Conservation (phyloP, 345 rosid genomes). For the Acer campestre region DNA sequence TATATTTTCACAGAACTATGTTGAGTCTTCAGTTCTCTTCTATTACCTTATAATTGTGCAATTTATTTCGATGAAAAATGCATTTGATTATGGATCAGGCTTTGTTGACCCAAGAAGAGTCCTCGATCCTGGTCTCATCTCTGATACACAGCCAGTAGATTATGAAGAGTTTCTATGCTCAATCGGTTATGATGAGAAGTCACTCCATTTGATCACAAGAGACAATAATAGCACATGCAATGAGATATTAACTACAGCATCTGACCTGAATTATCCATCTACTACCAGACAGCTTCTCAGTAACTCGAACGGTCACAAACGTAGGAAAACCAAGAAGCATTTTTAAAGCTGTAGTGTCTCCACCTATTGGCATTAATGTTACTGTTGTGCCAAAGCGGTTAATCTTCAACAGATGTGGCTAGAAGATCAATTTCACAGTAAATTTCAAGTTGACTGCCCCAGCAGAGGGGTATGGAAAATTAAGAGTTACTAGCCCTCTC, state of each 20-base stretch:
- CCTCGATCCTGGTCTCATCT: slow-evolving; percentile 29
- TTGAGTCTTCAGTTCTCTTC: not conserved
- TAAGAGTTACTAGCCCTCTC: slow-evolving; percentile 44
- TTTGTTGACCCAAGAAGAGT: slow-evolving; percentile 46
- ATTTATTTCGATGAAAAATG: slow-evolving; percentile 27
- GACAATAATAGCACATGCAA: slow-evolving; percentile 42
- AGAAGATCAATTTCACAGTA: slow-evolving; percentile 48
- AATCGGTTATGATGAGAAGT: slow-evolving; percentile 46
- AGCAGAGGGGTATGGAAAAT: slow-evolving; percentile 36
- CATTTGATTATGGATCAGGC: slow-evolving; percentile 65
- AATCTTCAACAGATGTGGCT: slow-evolving; percentile 41
- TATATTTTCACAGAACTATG: slow-evolving; percentile 22
- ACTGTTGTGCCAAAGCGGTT: slow-evolving; percentile 42
- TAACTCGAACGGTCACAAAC: slow-evolving; percentile 47
- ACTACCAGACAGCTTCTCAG: slow-evolving; percentile 38
- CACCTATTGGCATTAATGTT: slow-evolving; percentile 41
- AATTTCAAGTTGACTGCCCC: slow-evolving; percentile 45
- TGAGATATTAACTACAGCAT: slow-evolving; percentile 32
- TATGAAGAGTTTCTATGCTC: slow-evolving; percentile 54
- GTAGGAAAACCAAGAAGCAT: slow-evolving; percentile 45
- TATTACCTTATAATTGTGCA: slow-evolving; percentile 12
- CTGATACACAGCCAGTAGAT: slow-evolving; percentile 40
- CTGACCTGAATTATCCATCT: slow-evolving; percentile 53
- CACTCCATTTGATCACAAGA: slow-evolving; percentile 44
- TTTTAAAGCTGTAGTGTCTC: slow-evolving; percentile 41